phyloP scores from a whole-genome alignment of 352 stramenopile genomes.

The Elongisporangium undulatum region DNA sequence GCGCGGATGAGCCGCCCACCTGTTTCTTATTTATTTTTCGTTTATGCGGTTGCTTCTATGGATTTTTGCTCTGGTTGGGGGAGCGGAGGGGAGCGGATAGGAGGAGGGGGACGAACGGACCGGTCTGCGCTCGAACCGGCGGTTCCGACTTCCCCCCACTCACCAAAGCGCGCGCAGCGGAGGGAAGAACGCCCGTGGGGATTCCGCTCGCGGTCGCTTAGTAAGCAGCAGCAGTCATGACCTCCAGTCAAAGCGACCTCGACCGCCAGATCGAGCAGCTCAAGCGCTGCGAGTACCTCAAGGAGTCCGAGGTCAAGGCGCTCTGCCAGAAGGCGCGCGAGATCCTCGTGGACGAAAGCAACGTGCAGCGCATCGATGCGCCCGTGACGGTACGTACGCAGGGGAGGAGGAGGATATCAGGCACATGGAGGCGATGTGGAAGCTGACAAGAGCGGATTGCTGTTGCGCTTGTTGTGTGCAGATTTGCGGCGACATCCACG shows the following conservation, averaged over 20 bases:
- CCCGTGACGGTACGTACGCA: conserved; percentile 94
- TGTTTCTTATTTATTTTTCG: not conserved
- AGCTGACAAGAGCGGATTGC: conserved; percentile 10
- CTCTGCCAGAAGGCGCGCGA: conserved; percentile 97
- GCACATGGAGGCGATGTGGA: not conserved
- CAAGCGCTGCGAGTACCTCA: conserved; percentile 98
- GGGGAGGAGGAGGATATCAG: not conserved
- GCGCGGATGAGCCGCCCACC: not conserved
- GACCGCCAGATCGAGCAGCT: conserved; percentile 88
- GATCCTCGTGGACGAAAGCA: conserved; percentile 99
- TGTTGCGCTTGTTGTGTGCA: conserved; percentile 23
- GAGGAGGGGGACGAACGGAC: not conserved
- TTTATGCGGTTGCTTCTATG: not conserved
- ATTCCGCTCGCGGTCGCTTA: not conserved
- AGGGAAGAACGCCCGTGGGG: not conserved
- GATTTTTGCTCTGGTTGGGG: conserved; percentile 1
- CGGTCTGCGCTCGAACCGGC: not conserved
- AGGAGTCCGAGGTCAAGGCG: conserved; percentile 97
- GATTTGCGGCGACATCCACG: conserved; percentile 99
- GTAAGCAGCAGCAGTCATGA: conserved; percentile 28
- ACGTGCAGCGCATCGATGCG: conserved; percentile 98
- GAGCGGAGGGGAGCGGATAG: not conserved
- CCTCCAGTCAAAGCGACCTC: conserved; percentile 79
- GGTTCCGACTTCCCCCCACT: not conserved
- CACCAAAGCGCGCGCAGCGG: not conserved